Evolutionary conservation across 2,329 filamentous ascomycete species (phyloP).

Genomic region (Stemphylium lycopersici): DNA sequence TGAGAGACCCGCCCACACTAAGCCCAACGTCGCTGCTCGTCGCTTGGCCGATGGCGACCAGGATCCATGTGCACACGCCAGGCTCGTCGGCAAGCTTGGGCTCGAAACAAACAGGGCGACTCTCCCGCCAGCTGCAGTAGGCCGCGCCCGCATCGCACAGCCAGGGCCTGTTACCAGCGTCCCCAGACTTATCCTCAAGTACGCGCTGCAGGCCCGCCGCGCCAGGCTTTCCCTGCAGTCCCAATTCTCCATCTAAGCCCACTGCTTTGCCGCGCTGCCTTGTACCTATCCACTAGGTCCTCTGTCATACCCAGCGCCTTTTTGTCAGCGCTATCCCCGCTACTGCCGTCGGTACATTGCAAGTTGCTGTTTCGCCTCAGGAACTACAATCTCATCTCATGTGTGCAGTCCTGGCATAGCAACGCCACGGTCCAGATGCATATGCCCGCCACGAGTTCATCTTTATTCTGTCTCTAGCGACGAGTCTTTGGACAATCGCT

Average conservation of each 20-base stretch:
- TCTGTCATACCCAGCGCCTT: constrained; percentile 21
- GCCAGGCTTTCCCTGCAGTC: constrained; percentile 43
- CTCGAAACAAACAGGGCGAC: constrained; percentile 40
- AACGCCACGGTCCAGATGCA: constrained; percentile 38
- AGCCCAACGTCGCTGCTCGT: constrained; percentile 39
- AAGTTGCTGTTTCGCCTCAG: constrained; percentile 43
- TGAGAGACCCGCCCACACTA: constrained; percentile 41
- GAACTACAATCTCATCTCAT: constrained; percentile 42
- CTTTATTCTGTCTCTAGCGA: constrained; percentile 33
- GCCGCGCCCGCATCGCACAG: constrained; percentile 44
- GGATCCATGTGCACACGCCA: constrained; percentile 36
- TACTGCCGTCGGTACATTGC: constrained; percentile 28
- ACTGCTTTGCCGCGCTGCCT: constrained; percentile 29
- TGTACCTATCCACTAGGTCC: no score
- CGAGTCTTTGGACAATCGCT: constrained; percentile 29
- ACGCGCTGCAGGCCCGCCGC: constrained; percentile 42
- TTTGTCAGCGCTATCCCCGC: constrained; percentile 38
- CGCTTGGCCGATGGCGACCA: constrained; percentile 36
- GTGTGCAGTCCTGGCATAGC: constrained; percentile 49
- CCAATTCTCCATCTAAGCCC: constrained; percentile 26
- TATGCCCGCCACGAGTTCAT: constrained; percentile 39
- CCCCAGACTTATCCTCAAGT: constrained; percentile 45
- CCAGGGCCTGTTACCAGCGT: constrained; percentile 38
- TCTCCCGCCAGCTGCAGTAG: constrained; percentile 43
- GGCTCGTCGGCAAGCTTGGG: constrained; percentile 34